Evolutionary conservation across 257 asterid genomes (phyloP), one percentile per base, ranked within the genome.

Genomic region (Ocimum tenuiflorum): DNA sequence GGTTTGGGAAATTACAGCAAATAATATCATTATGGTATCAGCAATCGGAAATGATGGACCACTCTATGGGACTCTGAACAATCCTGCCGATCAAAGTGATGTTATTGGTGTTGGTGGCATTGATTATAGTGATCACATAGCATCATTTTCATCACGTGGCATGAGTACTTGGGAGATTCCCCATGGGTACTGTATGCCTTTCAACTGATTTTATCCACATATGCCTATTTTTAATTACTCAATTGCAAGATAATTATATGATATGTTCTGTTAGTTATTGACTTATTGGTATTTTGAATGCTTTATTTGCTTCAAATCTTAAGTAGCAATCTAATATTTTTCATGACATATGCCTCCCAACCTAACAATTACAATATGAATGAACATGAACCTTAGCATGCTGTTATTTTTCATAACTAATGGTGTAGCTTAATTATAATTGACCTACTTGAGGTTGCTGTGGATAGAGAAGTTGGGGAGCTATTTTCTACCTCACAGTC

Each of bases 151-250:
- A 14, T 94, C 99, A 67, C 99, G 99, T 69, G 99, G 99, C 83
- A 94, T 94, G 99, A 94, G 99, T 78, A 94, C 99, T 36, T 94
- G 99, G 99, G 99, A 94, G 75, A 81, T 94, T 82, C 99, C 99
- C 78, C 99, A 94, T 71, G 99, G 99, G 99, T 94, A 88, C 62
- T 60, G 53, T 58, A 42, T 70, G 20, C 67, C 55, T 64, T 45
- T 46, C 33, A 24, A 43, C 67, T 50, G 56, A 43, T 70, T 67
- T 70, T 70, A 2, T 36, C 23, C 64, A 23, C 61, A 13, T 54
- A 29, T 22, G 41, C 33, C 22, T 54, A 36, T 43, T 19, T 33
- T 13, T 29, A 15, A 68, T 36, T 31, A 53, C 63, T 65, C 1
- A 3, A 48, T 61, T 64, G n/a, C 46, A 62, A 66, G 75, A 51